A percentile compares a stretch with the other conserved stretches of the same genome.
phyloP scores from a whole-genome alignment of 257 asterid species.

The Cinchona pubescens region DNA sequence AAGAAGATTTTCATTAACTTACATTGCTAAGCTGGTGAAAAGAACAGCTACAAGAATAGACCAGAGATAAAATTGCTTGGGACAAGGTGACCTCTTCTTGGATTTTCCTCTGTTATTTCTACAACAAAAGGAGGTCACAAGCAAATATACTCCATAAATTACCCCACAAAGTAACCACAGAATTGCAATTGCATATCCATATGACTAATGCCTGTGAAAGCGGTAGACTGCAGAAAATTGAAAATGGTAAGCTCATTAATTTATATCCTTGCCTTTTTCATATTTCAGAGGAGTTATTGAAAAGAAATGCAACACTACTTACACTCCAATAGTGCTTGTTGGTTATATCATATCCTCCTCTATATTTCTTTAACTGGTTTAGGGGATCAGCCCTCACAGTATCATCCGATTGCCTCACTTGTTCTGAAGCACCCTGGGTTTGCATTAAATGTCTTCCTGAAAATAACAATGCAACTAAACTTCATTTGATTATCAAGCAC shows the following conservation, averaged over 20 bases:
- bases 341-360: constrained; percentile 77
- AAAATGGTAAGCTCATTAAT: neutral
- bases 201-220: constrained; percentile 65
- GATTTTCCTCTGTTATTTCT: constrained; percentile 28
- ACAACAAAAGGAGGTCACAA: constrained; percentile 24
- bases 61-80: constrained; percentile 31
- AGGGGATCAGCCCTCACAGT: constrained; percentile 73
- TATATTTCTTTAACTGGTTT: constrained; percentile 59
- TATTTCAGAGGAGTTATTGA: neutral
- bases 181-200: constrained; percentile 60
- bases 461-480: neutral
- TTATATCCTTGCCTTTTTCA: too few species aligned
- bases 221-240: constrained; percentile 59
- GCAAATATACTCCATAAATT: constrained; percentile 48
- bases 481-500: too few species aligned
- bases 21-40: constrained; percentile 66
- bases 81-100: constrained; percentile 44
- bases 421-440: constrained; percentile 16
- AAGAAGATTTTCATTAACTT: constrained; percentile 13
- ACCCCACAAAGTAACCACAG: constrained; percentile 66
- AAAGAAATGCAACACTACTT: constrained; percentile 25
- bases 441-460: constrained; percentile 49
- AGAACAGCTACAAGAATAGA: constrained; percentile 46
- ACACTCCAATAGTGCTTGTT: constrained; percentile 84
- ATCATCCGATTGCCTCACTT: constrained; percentile 24